Percentiles rank a stretch among this genome's conserved stretches.
phyloP scores from a whole-genome alignment of 257 asterid genomes.

The Forsythia suspensa region DNA sequence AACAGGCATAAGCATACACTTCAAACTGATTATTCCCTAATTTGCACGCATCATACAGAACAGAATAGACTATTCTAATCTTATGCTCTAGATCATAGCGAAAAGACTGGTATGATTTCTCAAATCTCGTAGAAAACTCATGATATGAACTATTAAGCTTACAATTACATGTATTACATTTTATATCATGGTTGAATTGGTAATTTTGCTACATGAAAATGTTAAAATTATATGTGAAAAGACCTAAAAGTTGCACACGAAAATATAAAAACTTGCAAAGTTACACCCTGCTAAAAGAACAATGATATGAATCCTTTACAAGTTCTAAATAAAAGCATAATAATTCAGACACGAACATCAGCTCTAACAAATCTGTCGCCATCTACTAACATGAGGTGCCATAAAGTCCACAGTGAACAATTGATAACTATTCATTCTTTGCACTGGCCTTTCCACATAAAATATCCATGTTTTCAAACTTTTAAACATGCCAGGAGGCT shows the following conservation, averaged over 20 bases:
- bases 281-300: background rate
- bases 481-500: background rate
- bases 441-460: background rate
- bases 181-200: background rate
- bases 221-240: background rate
- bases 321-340: background rate
- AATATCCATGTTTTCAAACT: background rate
- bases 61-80: background rate
- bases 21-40: constrained; percentile 15
- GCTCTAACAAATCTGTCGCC: background rate
- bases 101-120: background rate
- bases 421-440: background rate
- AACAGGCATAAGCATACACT: constrained; percentile 7
- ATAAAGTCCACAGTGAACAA: background rate
- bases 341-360: background rate
- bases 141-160: background rate
- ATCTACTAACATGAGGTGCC: background rate
- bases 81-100: background rate
- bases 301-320: background rate
- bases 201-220: background rate
- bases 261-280: background rate
- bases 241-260: background rate
- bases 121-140: background rate
- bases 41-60: constrained; percentile 11
- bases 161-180: background rate